Percentiles rank a stretch among this genome's conserved stretches.
Evolutionary conservation across 306 rosid genomes (phyloP).

Genomic region (Begonia masoniana): DNA sequence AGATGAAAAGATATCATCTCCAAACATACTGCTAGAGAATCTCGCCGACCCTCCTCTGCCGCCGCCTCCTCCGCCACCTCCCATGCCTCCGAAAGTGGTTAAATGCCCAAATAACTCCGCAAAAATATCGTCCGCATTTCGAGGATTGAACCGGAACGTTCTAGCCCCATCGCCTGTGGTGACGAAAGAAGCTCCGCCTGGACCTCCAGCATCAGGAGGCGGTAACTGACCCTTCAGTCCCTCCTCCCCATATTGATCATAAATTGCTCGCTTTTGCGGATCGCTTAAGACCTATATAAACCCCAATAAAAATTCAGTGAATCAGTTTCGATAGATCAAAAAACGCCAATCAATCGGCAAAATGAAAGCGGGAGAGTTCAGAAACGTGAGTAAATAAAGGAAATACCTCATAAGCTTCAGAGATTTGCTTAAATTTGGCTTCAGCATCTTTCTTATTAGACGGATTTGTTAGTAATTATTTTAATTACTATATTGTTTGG

Average conservation of each 20-base stretch:
- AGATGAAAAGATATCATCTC: constrained; percentile 3
- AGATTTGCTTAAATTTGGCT: constrained; percentile 11
- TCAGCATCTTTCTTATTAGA: constrained; percentile 5
- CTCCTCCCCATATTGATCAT: constrained; percentile 10
- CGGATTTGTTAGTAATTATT: too few relatives aligned
- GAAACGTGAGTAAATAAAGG: background rate
- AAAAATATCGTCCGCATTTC: constrained; percentile 8
- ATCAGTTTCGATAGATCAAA: background rate
- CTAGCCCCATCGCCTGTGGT: constrained; percentile 10
- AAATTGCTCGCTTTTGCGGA: constrained; percentile 4
- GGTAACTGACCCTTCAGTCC: constrained; percentile 10
- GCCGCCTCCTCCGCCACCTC: background rate
- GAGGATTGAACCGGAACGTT: constrained; percentile 8
- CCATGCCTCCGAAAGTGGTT: constrained; percentile 2
- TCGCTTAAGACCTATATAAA: constrained; percentile 5
- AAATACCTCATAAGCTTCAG: constrained; percentile 11
- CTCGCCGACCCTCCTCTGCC: background rate
- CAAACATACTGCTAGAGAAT: background rate
- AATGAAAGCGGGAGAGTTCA: background rate
- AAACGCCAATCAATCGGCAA: background rate
- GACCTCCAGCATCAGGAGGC: constrained; percentile 5
- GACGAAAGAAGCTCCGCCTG: constrained; percentile 6
- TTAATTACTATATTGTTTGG: too few relatives aligned
- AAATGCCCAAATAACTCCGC: constrained; percentile 5
- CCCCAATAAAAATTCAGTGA: background rate